Conservation (phyloP, 2,329 filamentous ascomycete genomes). For the Rutstroemia sp. region DNA sequence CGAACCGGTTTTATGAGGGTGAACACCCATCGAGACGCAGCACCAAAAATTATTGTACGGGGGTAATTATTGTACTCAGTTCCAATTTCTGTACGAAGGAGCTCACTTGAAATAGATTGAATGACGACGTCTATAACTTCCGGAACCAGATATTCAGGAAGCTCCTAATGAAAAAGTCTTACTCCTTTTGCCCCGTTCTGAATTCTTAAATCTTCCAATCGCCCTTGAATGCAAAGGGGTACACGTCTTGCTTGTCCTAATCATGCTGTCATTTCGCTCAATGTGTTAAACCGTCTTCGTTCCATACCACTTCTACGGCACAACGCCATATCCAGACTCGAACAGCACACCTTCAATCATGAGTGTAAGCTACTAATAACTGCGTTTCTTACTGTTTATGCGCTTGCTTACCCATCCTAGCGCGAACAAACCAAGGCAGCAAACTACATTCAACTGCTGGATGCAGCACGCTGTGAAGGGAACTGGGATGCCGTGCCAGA, state of each 20-base stretch:
- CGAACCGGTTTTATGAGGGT: too few relatives aligned
- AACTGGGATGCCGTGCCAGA: constrained; percentile 84
- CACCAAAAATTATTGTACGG: too few relatives aligned
- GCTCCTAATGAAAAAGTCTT: background rate
- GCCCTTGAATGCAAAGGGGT: too few relatives aligned
- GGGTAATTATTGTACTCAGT: too few relatives aligned
- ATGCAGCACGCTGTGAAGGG: constrained; percentile 79
- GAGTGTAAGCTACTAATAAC: constrained; percentile 20
- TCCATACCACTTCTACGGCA: background rate
- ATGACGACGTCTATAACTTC: background rate
- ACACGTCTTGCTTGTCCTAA: background rate
- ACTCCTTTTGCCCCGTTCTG: background rate
- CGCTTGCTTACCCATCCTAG: constrained; percentile 13
- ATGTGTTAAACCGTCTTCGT: background rate
- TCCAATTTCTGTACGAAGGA: too few relatives aligned
- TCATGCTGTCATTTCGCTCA: constrained; percentile 9
- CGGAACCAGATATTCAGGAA: background rate
- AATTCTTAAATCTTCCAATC: background rate
- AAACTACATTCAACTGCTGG: constrained; percentile 74
- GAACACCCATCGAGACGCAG: too few relatives aligned
- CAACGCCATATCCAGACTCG: background rate
- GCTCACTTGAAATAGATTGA: too few relatives aligned
- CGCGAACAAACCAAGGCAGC: constrained; percentile 62
- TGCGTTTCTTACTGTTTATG: background rate
- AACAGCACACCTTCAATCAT: constrained; percentile 18